Conservation (phyloP, 495 filamentous ascomycete species). For the Trichoderma parareesei region DNA sequence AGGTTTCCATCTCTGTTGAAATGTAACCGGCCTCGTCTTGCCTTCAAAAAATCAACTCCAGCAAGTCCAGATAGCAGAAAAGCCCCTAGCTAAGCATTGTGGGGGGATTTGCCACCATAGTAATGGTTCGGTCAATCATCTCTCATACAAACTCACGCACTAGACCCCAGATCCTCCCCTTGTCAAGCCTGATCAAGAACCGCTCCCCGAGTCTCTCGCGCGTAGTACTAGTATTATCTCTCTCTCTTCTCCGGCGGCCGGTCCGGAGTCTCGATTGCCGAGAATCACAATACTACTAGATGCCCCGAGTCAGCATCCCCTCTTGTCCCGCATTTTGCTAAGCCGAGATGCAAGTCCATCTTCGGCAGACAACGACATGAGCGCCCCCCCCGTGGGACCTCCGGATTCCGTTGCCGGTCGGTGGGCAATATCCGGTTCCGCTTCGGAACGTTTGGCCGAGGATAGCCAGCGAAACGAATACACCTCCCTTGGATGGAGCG, state of each 20-base stretch:
- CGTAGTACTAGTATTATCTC: no score
- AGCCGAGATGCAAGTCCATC: neutral
- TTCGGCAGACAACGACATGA: neutral
- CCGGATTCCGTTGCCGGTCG: neutral
- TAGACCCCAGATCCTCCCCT: slow-evolving; percentile 3
- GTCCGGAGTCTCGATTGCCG: neutral
- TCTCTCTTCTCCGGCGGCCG: neutral
- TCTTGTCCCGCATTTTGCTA: neutral
- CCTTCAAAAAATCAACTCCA: neutral
- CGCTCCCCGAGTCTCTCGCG: neutral
- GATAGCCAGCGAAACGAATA: neutral
- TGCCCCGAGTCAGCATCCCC: neutral
- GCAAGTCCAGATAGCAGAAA: neutral
- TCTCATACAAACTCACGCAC: neutral
- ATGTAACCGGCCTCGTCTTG: no score
- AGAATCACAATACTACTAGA: neutral
- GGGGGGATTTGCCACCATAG: neutral
- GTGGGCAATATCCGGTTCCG: neutral
- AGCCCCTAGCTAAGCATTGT: neutral
- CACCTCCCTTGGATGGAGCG: neutral
- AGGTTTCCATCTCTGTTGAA: no score
- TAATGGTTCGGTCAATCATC: neutral
- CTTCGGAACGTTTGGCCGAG: neutral
- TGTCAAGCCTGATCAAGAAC: neutral
- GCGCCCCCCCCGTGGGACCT: neutral